These are phyloP conservation scores for Ogataea methylovora DNA, from an alignment of 805 yeast species.

Conservation along the genomic window DNA sequence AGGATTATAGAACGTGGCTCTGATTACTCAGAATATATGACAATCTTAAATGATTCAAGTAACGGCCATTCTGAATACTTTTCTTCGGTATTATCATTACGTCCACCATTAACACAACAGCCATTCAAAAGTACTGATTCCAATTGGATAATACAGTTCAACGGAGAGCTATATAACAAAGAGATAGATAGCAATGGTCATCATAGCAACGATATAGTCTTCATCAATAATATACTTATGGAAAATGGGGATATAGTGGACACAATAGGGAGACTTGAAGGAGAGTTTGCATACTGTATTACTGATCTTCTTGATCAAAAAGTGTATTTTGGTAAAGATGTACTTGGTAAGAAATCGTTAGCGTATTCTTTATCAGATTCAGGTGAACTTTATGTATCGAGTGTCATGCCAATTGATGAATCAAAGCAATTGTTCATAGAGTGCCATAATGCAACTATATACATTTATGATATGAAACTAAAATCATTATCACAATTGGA, in stretches of 20 bases:
- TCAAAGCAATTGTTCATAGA: conserved; percentile 33
- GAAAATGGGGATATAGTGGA: conserved; percentile 27
- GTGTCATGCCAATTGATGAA: conserved; percentile 34
- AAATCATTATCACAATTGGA: conserved; percentile 11
- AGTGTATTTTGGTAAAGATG: conserved; percentile 78
- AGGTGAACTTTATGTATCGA: conserved; percentile 37
- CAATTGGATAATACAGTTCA: conserved; percentile 58
- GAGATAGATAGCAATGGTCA: conserved; percentile 30
- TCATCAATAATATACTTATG: conserved; percentile 31
- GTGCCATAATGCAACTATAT: conserved; percentile 47
- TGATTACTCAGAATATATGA: conserved; percentile 35
- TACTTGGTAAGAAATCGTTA: conserved; percentile 74
- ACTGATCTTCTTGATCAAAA: conserved; percentile 31
- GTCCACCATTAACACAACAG: conserved; percentile 75
- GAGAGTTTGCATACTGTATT: conserved; percentile 75
- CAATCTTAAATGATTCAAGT: conserved; percentile 4
- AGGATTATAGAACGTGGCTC: conserved; percentile 58
- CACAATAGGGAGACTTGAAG: conserved; percentile 44
- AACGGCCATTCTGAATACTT: conserved; percentile 33
- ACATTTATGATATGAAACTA: conserved; percentile 28
- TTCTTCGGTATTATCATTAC: conserved; percentile 73
- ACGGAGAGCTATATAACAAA: conserved; percentile 80
- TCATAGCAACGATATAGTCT: conserved; percentile 56
- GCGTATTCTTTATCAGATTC: conserved; percentile 30
- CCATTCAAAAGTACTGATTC: conserved; percentile 37